Evolutionary conservation across 345 rosid genomes (phyloP), one percentile per base, ranked within the genome.

Genomic region (thale cress (Arabidopsis thaliana)): DNA sequence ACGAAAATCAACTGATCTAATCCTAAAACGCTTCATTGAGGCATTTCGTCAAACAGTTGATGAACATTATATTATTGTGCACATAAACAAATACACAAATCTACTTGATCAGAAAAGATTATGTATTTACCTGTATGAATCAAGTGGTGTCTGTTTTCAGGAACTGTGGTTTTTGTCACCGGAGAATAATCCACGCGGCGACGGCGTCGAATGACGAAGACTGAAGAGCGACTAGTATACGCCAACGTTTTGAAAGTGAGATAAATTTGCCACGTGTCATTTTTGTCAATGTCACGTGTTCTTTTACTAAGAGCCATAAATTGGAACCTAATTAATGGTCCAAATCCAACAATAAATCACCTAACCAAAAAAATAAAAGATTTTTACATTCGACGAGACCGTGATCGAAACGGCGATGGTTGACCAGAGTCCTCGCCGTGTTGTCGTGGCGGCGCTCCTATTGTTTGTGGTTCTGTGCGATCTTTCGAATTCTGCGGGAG

Each of bases 31-130:
- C 45, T 11, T 71, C 72, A 72, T 0, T 66, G 69, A 59, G 65
- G 45, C 73, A 72, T 78, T 65, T 72, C 77, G 37, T 72, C 81
- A 73, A 78, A 45, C 81, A 72, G 34, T 0, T 78, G 2, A 7
- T 59, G 37, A 24, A 5, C 75, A 45, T n/a, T 45, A 23, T 0
- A 33, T 34, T 34, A 24, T 6, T n/a, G 20, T 16, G 1, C 5
- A 16, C 62, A 46, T 11, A 1, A 42, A 9, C 11, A 62, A 34
- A 44, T 37, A 62, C 2, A 32, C 48, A 64, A 1, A 25, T 10
- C 7, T 7, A 10, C 40, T 1, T 14, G 9, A 16, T 12, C 16
- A 30, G 24, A 30, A 11, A 30, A 9, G 3, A 10, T 8, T 7
- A 16, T 4, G n/a, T 20, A 1, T 60, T 30, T 2, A 69, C 65